Conservation (phyloP, 75 land plant genomes). For the Cryptomeria japonica region DNA sequence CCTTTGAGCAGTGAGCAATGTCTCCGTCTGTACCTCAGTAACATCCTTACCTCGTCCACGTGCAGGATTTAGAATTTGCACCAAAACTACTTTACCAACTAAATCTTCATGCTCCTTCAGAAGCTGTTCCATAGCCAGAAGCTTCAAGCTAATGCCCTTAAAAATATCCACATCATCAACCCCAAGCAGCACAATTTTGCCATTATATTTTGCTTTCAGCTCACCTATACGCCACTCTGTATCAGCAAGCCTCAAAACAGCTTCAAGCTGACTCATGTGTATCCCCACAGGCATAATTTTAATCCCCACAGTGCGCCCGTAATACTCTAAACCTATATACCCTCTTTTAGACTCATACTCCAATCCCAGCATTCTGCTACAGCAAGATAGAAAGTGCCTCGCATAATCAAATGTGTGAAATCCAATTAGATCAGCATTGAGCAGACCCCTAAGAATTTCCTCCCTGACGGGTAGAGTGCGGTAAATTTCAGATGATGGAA, state of each 20-base stretch:
- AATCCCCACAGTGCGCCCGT: conserved; percentile 62
- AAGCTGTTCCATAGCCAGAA: conserved; percentile 75
- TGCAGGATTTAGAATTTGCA: conserved; percentile 53
- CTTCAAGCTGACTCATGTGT: conserved; percentile 61
- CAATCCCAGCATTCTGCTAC: conserved; percentile 74
- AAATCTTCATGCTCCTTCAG: conserved; percentile 59
- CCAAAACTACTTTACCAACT: conserved; percentile 56
- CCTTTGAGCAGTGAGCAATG: conserved; percentile 38
- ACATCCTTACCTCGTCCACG: conserved; percentile 73
- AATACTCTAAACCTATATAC: conserved; percentile 53
- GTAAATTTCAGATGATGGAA: conserved; percentile 93
- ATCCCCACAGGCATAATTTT: conserved; percentile 86
- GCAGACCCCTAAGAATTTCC: conserved; percentile 63
- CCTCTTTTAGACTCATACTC: conserved; percentile 72
- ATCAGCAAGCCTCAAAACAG: conserved; percentile 38
- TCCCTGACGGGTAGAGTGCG: conserved; percentile 74
- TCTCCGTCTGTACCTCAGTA: conserved; percentile 52
- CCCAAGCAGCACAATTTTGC: conserved; percentile 59
- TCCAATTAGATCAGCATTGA: conserved; percentile 82
- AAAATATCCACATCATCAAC: conserved; percentile 89
- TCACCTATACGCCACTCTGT: conserved; percentile 49
- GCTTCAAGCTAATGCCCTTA: conserved; percentile 77
- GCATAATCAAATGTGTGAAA: conserved; percentile 93
- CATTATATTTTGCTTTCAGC: conserved; percentile 42
- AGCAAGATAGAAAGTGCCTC: conserved; percentile 77